phyloP scores from a whole-genome alignment of 768 basidiomycete genomes.

The Scleroderma citrinum region DNA sequence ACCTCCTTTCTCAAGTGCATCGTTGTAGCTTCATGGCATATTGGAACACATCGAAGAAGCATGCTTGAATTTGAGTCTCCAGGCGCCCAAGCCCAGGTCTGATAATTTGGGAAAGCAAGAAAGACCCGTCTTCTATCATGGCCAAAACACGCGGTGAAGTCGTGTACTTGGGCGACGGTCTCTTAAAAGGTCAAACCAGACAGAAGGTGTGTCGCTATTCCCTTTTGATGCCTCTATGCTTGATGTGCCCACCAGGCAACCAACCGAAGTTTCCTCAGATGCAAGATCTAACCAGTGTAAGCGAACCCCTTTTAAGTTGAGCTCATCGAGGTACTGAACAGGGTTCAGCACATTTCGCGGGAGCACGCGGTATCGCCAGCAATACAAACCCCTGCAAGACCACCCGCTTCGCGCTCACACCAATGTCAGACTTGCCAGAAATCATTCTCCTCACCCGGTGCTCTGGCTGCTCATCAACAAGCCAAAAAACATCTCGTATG shows the following conservation, averaged over 20 bases:
- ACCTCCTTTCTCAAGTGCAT: no score
- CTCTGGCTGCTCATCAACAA: slow-evolving; percentile 15
- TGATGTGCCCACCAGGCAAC: slow-evolving; percentile 17
- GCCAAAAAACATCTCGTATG: slow-evolving; percentile 18
- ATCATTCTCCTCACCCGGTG: slow-evolving; percentile 15
- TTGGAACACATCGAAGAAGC: slow-evolving; percentile 17
- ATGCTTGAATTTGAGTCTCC: slow-evolving; percentile 18
- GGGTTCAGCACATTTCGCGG: slow-evolving; percentile 18
- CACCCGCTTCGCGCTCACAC: slow-evolving; percentile 5
- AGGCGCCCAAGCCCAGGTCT: slow-evolving; percentile 16
- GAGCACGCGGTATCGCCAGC: slow-evolving; percentile 8
- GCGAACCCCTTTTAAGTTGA: background rate
- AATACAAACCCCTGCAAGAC: slow-evolving; percentile 1
- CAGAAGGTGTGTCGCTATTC: slow-evolving; percentile 10
- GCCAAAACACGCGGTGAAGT: slow-evolving; percentile 25
- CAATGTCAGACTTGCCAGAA: slow-evolving; percentile 22
- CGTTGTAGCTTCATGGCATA: no score
- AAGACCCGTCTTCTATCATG: slow-evolving; percentile 14
- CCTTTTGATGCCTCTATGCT: slow-evolving; percentile 19
- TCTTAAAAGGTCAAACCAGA: slow-evolving; percentile 20
- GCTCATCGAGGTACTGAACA: slow-evolving; percentile 3
- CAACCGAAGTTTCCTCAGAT: slow-evolving; percentile 19
- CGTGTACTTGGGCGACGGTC: slow-evolving; percentile 27
- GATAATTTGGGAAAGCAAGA: slow-evolving; percentile 13
- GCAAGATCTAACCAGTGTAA: slow-evolving; percentile 14